These are phyloP conservation scores for Beauveria medogensis DNA, from an alignment of 2,329 filamentous ascomycete species.

Conservation along the genomic window DNA sequence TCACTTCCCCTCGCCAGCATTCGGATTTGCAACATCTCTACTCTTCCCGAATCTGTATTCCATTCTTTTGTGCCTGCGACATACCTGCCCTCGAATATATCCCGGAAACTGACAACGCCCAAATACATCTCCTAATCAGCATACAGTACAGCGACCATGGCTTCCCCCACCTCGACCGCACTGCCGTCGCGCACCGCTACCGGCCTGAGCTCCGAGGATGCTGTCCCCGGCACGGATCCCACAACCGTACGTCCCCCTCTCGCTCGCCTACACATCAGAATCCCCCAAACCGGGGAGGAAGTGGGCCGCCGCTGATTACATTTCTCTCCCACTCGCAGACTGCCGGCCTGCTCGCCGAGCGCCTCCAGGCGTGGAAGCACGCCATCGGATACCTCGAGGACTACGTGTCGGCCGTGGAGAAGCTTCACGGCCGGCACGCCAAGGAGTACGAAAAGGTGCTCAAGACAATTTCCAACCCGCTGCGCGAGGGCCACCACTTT, in stretches of 20 bases:
- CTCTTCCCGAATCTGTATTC: no score
- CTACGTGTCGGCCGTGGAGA: conserved; percentile 78
- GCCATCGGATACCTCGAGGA: conserved; percentile 86
- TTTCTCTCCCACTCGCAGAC: conserved; percentile 40
- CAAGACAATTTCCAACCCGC: conserved; percentile 81
- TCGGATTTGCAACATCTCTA: no score
- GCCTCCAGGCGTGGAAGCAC: conserved; percentile 93
- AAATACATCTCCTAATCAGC: neutral
- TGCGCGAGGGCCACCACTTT: conserved; percentile 89
- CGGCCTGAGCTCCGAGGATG: conserved; percentile 46
- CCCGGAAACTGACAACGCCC: neutral
- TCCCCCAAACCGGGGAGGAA: neutral
- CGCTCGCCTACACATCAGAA: neutral
- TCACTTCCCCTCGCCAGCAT: no score
- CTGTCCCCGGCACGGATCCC: conserved; percentile 50
- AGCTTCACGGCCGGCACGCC: conserved; percentile 72
- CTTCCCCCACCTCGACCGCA: conserved; percentile 13
- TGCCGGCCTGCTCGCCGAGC: conserved; percentile 73
- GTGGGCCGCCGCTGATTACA: neutral
- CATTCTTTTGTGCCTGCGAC: no score
- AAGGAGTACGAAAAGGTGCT: conserved; percentile 95
- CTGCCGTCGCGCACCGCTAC: conserved; percentile 42
- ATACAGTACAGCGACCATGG: neutral
- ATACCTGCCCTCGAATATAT: neutral
- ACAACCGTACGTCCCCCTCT: conserved; percentile 38